Base-by-base conservation (phyloP, 495 filamentous ascomycete species). In the Aspergillus sparsus region DNA sequence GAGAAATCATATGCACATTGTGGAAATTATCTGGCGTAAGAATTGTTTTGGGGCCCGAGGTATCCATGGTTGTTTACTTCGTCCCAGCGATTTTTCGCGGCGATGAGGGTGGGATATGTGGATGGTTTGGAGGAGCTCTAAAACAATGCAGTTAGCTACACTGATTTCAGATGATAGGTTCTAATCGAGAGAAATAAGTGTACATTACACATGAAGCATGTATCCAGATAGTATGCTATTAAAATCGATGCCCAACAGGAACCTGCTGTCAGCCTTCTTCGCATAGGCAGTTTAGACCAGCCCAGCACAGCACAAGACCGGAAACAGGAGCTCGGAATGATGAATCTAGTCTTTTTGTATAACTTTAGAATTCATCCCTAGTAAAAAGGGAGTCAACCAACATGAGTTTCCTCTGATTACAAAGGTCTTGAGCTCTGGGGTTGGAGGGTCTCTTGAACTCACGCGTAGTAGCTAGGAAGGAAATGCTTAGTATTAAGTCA, bases 1-100 rank as follows among this genome's bases (percentile, higher is more conserved):
- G 78, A 49, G 86, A 87, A 46, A 83, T 74, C 60, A 83, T 81
- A 55, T 76, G 71, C 53, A 62, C 76, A 77, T 80, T 75, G 46
- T 74, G 67, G 34, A 80, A 77, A 51, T 83, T 80, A 27, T 78
- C 74, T 32, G 76, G 73, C 34, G 77, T 78, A 34, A 78, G 66
- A 51, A 80, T 76, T 45, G 73, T 65, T 68, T 77, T 73, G 61
- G 65, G 58, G 55, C 61, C 58, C 41, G 75, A 65, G 58, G 71
- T 63, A 62, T 78, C 77, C 77, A 80, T 80, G 55, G 62, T 74
- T 65, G 65, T 60, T 58, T 51, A 54, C 51, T 64, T 41, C 21
- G 51, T 65, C 7, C 33, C 13, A 54, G 54, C 53, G 59, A 49
- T 64, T 65, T 27, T 53, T 44, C 45, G 58, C 36, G 44, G 41